Evolutionary conservation across 176 grass and related monocot genomes (phyloP), one percentile per base, ranked within the genome.

Genomic region (Eragrostis nindensis): DNA sequence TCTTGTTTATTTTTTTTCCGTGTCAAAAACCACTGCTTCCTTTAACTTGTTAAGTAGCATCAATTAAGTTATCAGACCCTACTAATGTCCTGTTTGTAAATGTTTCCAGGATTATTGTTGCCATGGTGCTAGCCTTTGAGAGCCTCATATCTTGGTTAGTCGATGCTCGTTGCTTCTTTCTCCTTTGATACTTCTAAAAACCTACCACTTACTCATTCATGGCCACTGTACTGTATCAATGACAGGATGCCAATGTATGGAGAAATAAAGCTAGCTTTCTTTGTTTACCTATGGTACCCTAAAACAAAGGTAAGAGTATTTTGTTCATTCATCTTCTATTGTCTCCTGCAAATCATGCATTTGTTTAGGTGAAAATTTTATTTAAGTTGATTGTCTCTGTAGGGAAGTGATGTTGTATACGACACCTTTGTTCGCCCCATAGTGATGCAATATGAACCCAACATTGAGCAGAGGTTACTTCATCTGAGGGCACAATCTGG

Each of bases 361-460:
- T 47, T 73, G 11, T 52, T 55, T 17, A 75, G 14, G 19, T 64
- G 17, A 38, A 75, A 71, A 57, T 68, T 14, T 70, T 24, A 21
- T 18, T 71, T 16, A 16, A 69, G 46, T 41, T 36, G 56, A 89
- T 17, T 83, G 50, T 71, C 85, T 85, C 41, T 82, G 38, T 25
- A 98, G 95, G 95, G 95, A 40, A 94, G 90, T 62, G 92, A 94
- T 89, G 42, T 91, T 50, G 92, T 98, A 25, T 94, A 98, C 25
- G 92, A 94, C 69, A 94, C 92, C 46, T 98, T 98, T 65, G 49
- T 98, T 71, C 79, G 85, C 73, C 95, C 92, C 57, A 80, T 98
- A 72, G 92, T 98, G 15, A 94, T 98, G 95, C 92, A 98, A 81
- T 98, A 98, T 66, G 95, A 98, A 75, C 95, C 95, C 67, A 90